Evolutionary conservation across 768 basidiomycete genomes (phyloP), one percentile per base, ranked within the genome.

Genomic region (Tulasnella sp.): DNA sequence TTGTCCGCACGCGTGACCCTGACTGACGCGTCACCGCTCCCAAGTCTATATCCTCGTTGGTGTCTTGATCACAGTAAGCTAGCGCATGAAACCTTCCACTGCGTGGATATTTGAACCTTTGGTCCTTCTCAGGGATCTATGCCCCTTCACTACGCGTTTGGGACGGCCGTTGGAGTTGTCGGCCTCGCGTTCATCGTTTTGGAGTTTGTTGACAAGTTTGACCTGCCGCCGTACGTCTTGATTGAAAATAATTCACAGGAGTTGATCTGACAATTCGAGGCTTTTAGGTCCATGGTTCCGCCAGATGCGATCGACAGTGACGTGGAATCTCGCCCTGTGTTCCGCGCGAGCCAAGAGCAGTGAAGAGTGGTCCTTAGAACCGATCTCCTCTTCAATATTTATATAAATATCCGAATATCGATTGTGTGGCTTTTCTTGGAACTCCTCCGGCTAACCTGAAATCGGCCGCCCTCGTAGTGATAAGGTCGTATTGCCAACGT

Each of bases 101-200:
- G 31, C 22, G 9, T 3, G 17, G 17, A 5, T 9, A 68, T 7
- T 58, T 75, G 36, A 75, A 3, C 3, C 38, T 36, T 31, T 7
- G 29, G 12, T n/a, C 31, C 12, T 36, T 19, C 67, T 17, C 38
- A 75, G 74, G 54, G 42, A 79, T 82, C 82, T 78, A 82, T 82
- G 77, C 81, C 81, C 45, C 79, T 83, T 58, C 80, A 82, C 4
- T 83, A 83, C 76, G 76, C 82, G 75, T 82, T 81, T 72, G 83
- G 82, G 15, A 78, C 80, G 4, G 78, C 82, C 38, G 81, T 82
- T 31, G 83, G 82, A 6, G 37, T 80, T 42, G 79, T 80, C 25
- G 83, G 83, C 7, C 67, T 83, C 3, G 81, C 76, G 5, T 83
- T 81, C 76, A 78, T 83, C 77, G 82, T 39, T 0, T 77, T 83